Percentiles rank a stretch among this genome's conserved stretches.
Conservation (phyloP, 1,284 basidiomycete genomes). For the Kalmanozyma brasiliensis region DNA sequence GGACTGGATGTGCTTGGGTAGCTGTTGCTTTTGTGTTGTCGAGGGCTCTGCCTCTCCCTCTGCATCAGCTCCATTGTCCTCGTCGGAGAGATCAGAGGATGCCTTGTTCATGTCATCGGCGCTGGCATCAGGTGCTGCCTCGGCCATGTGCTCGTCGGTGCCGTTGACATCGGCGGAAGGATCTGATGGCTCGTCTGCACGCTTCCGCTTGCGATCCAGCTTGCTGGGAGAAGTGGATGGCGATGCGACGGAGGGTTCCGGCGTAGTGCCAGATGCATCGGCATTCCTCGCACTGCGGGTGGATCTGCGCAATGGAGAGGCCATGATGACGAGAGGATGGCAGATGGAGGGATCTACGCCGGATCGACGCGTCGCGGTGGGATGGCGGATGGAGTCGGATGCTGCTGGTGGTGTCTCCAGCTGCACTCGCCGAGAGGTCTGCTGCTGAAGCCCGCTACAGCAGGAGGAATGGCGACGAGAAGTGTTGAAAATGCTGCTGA, state of each 20-base stretch:
- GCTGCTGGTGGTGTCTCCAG: no score
- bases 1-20: slow-evolving; percentile 19
- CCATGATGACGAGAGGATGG: slow-evolving; percentile 8
- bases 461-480: not conserved
- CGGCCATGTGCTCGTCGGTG: slow-evolving; percentile 4
- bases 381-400: no score
- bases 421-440: no score
- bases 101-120: not conserved
- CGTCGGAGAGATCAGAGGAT: not conserved
- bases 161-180: slow-evolving; percentile 7
- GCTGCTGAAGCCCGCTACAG: not conserved
- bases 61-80: not conserved
- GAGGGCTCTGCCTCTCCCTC: not conserved
- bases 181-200: slow-evolving; percentile 20
- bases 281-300: slow-evolving; percentile 26
- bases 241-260: slow-evolving; percentile 29
- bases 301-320: slow-evolving; percentile 40
- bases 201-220: slow-evolving; percentile 41
- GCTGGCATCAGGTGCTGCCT: not conserved
- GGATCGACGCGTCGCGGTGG: not conserved
- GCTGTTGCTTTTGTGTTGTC: slow-evolving; percentile 7
- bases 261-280: slow-evolving; percentile 31
- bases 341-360: not conserved
- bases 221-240: slow-evolving; percentile 37
- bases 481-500: not conserved